phyloP scores from a whole-genome alignment of 2,329 filamentous ascomycete genomes.

The Colletotrichum orbiculare region DNA sequence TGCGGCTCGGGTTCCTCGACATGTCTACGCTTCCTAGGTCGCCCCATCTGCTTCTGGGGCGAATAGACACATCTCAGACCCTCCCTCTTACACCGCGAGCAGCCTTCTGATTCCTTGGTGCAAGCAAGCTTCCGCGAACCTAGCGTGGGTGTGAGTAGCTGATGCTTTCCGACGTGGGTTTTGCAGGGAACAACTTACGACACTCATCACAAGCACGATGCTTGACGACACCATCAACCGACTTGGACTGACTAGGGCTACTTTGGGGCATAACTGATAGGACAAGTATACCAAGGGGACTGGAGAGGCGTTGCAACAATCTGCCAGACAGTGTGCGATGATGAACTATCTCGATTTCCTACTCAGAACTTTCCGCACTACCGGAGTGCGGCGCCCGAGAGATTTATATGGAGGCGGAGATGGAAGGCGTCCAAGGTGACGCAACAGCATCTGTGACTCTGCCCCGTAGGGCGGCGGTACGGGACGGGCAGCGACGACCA shows the following conservation, averaged over 20 bases:
- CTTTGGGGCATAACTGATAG: constrained; percentile 33
- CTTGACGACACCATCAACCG: constrained; percentile 51
- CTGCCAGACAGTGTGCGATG: constrained; percentile 23
- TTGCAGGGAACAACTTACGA: constrained; percentile 58
- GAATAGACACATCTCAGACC: constrained; percentile 70
- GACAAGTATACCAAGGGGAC: not conserved
- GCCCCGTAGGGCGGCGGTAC: no score
- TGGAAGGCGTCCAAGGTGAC: constrained; percentile 7
- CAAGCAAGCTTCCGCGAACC: constrained; percentile 73
- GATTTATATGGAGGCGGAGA: constrained; percentile 24
- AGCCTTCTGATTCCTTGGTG: constrained; percentile 70
- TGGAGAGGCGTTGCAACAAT: constrained; percentile 13
- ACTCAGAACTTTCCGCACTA: constrained; percentile 25
- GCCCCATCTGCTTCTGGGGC: constrained; percentile 73
- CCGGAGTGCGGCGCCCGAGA: constrained; percentile 17
- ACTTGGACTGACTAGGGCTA: constrained; percentile 28
- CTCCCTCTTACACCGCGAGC: constrained; percentile 68
- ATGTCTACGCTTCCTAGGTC: constrained; percentile 67
- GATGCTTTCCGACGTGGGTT: not conserved
- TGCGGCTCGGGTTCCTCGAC: constrained; percentile 43
- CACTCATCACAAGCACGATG: constrained; percentile 75
- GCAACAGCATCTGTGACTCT: constrained; percentile 6
- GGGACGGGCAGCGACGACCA: no score
- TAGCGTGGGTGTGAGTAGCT: constrained; percentile 44
- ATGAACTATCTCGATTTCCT: constrained; percentile 21